Evolutionary conservation across 148 eudicot species (phyloP).

Genomic region (Cornus kousa): DNA sequence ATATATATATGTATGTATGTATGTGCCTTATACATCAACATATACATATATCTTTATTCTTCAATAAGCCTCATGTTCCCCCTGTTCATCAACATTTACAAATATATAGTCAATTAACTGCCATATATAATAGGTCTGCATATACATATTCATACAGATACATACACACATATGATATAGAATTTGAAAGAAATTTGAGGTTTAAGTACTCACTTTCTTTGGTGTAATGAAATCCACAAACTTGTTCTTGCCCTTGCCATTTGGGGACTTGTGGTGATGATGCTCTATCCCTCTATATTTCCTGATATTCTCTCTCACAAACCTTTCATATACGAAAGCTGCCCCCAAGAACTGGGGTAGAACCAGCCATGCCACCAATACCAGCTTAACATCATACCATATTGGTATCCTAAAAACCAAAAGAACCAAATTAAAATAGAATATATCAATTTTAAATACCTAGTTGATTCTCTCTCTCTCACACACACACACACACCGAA

Average conservation of each 20-base stretch:
- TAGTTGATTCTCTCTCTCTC: too few relatives aligned
- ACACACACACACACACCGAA: too few relatives aligned
- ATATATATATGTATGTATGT: too few relatives aligned
- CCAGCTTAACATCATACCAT: constrained; percentile 73
- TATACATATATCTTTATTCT: neutral
- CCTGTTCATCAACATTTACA: constrained; percentile 10
- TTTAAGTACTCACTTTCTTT: constrained; percentile 28
- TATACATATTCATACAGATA: neutral
- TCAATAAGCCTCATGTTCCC: constrained; percentile 25
- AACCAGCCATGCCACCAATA: constrained; percentile 65
- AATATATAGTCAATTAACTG: neutral
- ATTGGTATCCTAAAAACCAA: constrained; percentile 64
- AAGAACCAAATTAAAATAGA: neutral
- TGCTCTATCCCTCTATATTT: constrained; percentile 25
- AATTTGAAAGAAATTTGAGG: neutral
- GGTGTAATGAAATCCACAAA: constrained; percentile 30
- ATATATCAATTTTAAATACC: too few relatives aligned
- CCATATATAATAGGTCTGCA: neutral
- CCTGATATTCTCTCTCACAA: constrained; percentile 31
- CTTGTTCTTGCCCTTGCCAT: constrained; percentile 43
- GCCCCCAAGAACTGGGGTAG: constrained; percentile 87
- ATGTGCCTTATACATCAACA: neutral
- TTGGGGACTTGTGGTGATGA: constrained; percentile 18
- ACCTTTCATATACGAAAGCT: constrained; percentile 71
- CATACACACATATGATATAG: neutral